phyloP scores from a whole-genome alignment of 2,329 filamentous ascomycete species.

The Juglanconis sp. region DNA sequence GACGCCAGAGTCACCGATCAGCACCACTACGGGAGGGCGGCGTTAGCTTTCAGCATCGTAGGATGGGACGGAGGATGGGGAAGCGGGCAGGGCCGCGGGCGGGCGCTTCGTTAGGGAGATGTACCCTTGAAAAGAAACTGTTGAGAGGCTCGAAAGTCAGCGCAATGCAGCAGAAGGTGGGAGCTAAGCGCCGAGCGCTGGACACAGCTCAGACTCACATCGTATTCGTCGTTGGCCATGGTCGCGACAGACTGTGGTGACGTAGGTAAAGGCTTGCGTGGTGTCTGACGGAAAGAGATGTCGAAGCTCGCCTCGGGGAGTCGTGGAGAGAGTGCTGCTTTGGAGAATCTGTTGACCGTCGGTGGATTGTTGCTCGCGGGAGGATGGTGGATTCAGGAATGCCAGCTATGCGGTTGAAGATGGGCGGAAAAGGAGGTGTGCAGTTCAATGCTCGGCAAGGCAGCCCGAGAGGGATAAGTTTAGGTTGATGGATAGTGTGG shows the following conservation, averaged over 20 bases:
- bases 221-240: conserved; percentile 99
- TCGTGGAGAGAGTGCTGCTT: conserved; percentile 18
- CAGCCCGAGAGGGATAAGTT: conserved; percentile 11
- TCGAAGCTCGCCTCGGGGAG: conserved; percentile 22
- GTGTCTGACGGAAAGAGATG: conserved; percentile 21
- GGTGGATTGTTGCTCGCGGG: background rate
- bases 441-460: conserved; percentile 11
- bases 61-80: conserved; percentile 25
- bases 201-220: conserved; percentile 66
- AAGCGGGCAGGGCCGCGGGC: conserved; percentile 17
- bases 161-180: conserved; percentile 21
- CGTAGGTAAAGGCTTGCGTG: conserved; percentile 18
- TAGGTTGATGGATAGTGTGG: conserved; percentile 10
- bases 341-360: conserved; percentile 1
- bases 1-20: conserved; percentile 98
- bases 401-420: conserved; percentile 13
- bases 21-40: conserved; percentile 65
- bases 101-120: conserved; percentile 15
- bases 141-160: conserved; percentile 31
- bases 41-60: conserved; percentile 29
- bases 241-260: conserved; percentile 36
- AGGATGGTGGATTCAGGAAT: conserved; percentile 11
- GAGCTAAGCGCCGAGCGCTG: conserved; percentile 23
- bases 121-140: conserved; percentile 99
- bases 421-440: conserved; percentile 19